These are phyloP conservation scores for Sporopachydermia quercuum DNA, from an alignment of 805 yeast species.

Conservation along the genomic window DNA sequence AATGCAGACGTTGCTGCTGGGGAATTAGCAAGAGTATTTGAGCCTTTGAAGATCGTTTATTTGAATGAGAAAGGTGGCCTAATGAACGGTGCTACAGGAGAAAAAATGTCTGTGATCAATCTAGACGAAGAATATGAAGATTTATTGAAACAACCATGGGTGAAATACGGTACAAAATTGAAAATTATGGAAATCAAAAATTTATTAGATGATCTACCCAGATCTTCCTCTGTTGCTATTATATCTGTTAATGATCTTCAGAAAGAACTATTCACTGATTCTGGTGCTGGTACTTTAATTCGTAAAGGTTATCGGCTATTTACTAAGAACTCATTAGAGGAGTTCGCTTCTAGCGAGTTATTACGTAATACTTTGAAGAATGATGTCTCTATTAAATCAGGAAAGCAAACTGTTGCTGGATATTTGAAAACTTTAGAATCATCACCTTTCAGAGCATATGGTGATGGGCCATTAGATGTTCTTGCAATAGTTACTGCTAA, in stretches of 20 bases:
- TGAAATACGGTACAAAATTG: constrained; percentile 75
- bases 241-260: constrained; percentile 75
- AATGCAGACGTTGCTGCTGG: constrained; percentile 89
- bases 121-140: constrained; percentile 76
- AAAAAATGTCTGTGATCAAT: constrained; percentile 60
- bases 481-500: constrained; percentile 43
- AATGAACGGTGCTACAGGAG: constrained; percentile 66
- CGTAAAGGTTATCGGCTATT: constrained; percentile 75
- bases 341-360: constrained; percentile 24
- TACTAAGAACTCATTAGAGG: constrained; percentile 28
- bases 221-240: constrained; percentile 80
- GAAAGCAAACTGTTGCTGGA: constrained; percentile 52
- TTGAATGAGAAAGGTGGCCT: constrained; percentile 82
- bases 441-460: constrained; percentile 50
- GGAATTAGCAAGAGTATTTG: constrained; percentile 74
- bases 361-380: constrained; percentile 54
- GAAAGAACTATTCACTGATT: constrained; percentile 75
- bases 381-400: constrained; percentile 52
- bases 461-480: constrained; percentile 77
- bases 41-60: constrained; percentile 75
- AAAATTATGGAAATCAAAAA: constrained; percentile 78
- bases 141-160: constrained; percentile 71
- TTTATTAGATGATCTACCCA: constrained; percentile 65
- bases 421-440: constrained; percentile 52
- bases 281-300: constrained; percentile 84